phyloP scores from a whole-genome alignment of 1,139 yeast species.

The Saccharomyces hybrid region DNA sequence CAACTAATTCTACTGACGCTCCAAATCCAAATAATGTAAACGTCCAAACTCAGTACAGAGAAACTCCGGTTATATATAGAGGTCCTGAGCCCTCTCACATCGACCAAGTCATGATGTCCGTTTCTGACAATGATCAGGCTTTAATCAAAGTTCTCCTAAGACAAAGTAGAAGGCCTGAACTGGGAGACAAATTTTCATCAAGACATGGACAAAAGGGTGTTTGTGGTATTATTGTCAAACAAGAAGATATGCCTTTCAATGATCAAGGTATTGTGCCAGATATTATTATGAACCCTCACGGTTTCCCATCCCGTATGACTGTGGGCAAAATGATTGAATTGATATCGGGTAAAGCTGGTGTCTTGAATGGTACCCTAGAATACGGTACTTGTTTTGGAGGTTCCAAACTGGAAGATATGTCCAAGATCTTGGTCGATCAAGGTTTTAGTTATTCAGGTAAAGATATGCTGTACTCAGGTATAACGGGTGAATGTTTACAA shows the following conservation, averaged over 20 bases:
- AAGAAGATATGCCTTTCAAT: conserved; percentile 91
- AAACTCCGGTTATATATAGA: conserved; percentile 83
- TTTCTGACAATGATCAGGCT: conserved; percentile 91
- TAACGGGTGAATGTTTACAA: conserved; percentile 93
- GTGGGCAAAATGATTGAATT: conserved; percentile 98
- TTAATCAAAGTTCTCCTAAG: conserved; percentile 82
- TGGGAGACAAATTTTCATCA: conserved; percentile 94
- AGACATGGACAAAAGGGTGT: conserved; percentile 99
- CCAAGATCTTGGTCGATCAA: conserved; percentile 79
- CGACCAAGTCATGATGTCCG: conserved; percentile 96
- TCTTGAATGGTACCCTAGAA: conserved; percentile 79
- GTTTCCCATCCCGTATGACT: conserved; percentile 99
- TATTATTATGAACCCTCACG: conserved; percentile 97
- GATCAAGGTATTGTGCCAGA: conserved; percentile 89
- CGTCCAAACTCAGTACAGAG: conserved; percentile 56
- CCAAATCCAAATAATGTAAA: conserved; percentile 42
- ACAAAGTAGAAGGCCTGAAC: conserved; percentile 95
- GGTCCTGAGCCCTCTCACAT: conserved; percentile 94
- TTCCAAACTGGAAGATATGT: conserved; percentile 89
- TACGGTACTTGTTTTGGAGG: conserved; percentile 99
- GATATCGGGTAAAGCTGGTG: conserved; percentile 96
- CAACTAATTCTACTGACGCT: conserved; percentile 72
- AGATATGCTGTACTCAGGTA: conserved; percentile 96
- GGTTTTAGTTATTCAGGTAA: conserved; percentile 95
- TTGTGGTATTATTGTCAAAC: conserved; percentile 94